Evolutionary conservation across 2,329 filamentous ascomycete genomes (phyloP).

Genomic region (Cladosporium oxysporum): DNA sequence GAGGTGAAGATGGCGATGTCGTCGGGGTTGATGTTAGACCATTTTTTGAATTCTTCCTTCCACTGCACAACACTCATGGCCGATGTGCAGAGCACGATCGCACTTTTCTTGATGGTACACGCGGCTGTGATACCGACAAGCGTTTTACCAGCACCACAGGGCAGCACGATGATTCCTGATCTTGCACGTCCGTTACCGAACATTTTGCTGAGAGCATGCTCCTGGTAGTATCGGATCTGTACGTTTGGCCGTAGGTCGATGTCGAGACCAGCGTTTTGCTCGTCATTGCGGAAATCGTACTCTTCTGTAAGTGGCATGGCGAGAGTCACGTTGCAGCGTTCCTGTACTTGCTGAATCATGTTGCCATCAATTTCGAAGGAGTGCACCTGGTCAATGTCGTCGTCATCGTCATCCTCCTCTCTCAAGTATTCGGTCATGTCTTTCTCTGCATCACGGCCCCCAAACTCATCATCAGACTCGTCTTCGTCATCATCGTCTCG

Average conservation of each 20-base stretch:
- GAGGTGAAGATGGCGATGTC: slow-evolving; percentile 95
- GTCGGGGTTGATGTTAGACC: slow-evolving; percentile 95
- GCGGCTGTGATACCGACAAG: slow-evolving; percentile 97
- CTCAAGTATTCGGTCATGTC: slow-evolving; percentile 70
- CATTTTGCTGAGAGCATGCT: slow-evolving; percentile 98
- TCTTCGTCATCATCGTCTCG: slow-evolving; percentile 51
- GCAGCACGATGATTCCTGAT: slow-evolving; percentile 94
- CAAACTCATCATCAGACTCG: slow-evolving; percentile 57
- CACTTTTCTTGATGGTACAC: slow-evolving; percentile 95
- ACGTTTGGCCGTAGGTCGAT: slow-evolving; percentile 90
- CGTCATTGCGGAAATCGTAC: slow-evolving; percentile 94
- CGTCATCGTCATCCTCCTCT: slow-evolving; percentile 83
- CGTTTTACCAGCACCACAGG: slow-evolving; percentile 95
- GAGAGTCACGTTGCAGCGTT: slow-evolving; percentile 77
- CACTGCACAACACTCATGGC: slow-evolving; percentile 98
- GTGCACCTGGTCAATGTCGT: slow-evolving; percentile 84
- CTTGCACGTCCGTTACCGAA: slow-evolving; percentile 97
- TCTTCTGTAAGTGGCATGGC: slow-evolving; percentile 89
- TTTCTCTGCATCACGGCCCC: slow-evolving; percentile 43
- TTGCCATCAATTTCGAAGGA: slow-evolving; percentile 86
- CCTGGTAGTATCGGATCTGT: slow-evolving; percentile 91
- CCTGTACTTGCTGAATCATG: slow-evolving; percentile 82
- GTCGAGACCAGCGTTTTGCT: slow-evolving; percentile 83
- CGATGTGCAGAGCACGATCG: slow-evolving; percentile 92
- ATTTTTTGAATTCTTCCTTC: slow-evolving; percentile 94